These are phyloP conservation scores for Ogataea salicorniae DNA, from an alignment of 805 yeast genomes.

Conservation along the genomic window DNA sequence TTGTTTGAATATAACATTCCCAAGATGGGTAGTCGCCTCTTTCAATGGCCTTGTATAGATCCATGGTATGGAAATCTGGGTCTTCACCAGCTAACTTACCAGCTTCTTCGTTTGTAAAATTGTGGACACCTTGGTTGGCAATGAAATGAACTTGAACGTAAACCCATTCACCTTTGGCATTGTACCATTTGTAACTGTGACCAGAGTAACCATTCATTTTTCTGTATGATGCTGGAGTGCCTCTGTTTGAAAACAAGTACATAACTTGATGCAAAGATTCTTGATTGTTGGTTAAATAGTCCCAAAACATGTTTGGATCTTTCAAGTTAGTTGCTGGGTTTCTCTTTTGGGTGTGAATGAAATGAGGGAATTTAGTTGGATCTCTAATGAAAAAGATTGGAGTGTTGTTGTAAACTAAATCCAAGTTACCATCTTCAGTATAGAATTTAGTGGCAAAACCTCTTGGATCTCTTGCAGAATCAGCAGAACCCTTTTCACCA, in stretches of 20 bases:
- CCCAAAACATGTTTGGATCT: constrained; percentile 84
- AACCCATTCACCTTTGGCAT: constrained; percentile 67
- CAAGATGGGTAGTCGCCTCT: constrained; percentile 76
- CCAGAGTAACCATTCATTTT: constrained; percentile 84
- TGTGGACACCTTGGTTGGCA: constrained; percentile 50
- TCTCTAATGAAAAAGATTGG: constrained; percentile 84
- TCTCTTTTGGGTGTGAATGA: constrained; percentile 86
- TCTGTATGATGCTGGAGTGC: constrained; percentile 72
- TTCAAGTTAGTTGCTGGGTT: constrained; percentile 76
- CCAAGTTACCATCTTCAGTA: constrained; percentile 81
- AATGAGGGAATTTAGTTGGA: constrained; percentile 80
- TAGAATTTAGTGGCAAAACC: constrained; percentile 77
- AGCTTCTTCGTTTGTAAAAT: constrained; percentile 61
- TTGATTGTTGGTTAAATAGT: constrained; percentile 66
- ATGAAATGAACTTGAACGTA: constrained; percentile 76
- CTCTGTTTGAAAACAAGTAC: constrained; percentile 73
- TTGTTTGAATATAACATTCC: constrained; percentile 80
- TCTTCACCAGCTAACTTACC: constrained; percentile 62
- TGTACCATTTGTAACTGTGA: constrained; percentile 78
- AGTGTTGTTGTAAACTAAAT: constrained; percentile 81
- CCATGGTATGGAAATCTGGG: constrained; percentile 80
- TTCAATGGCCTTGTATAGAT: constrained; percentile 72
- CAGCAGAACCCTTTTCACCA: constrained; percentile 78
- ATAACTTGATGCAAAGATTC: constrained; percentile 74
- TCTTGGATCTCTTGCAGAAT: constrained; percentile 83